Conservation (phyloP, 2,329 filamentous ascomycete species). For the Epichloe sylvatica region DNA sequence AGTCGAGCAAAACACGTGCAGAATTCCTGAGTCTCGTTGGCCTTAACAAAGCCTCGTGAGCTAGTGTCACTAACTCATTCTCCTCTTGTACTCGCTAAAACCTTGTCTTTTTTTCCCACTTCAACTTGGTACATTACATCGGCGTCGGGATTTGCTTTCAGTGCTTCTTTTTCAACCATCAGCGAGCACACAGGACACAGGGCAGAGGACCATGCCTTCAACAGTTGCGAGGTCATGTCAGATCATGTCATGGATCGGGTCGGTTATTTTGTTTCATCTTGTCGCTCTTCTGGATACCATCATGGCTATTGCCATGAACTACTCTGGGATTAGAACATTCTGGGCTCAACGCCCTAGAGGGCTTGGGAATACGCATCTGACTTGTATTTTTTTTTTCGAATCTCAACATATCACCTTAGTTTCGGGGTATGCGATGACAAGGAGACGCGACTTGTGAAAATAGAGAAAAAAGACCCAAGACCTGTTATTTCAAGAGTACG, state of each 20-base stretch:
- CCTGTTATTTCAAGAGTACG: too few species aligned
- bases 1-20: constrained; percentile 82
- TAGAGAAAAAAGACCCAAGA: too few species aligned
- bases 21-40: constrained; percentile 78
- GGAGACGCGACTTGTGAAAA: too few species aligned
- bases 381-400: not conserved
- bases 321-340: constrained; percentile 6
- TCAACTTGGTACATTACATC: not conserved
- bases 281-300: not conserved
- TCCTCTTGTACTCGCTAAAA: not conserved
- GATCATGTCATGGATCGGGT: not conserved
- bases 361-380: not conserved
- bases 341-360: constrained; percentile 13
- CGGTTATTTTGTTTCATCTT: not conserved
- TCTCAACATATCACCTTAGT: not conserved
- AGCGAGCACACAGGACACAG: not conserved
- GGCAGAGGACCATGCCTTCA: constrained; percentile 16
- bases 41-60: constrained; percentile 30
- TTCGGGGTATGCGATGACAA: not conserved
- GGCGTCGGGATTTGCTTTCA: not conserved
- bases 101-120: constrained; percentile 1
- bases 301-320: constrained; percentile 8
- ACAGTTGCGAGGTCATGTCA: constrained; percentile 9
- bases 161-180: too few species aligned
- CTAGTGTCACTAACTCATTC: not conserved